Percentiles rank a stretch among this genome's conserved stretches.
phyloP scores from a whole-genome alignment of 2,329 filamentous ascomycete genomes.

The Colletotrichum tabaci region DNA sequence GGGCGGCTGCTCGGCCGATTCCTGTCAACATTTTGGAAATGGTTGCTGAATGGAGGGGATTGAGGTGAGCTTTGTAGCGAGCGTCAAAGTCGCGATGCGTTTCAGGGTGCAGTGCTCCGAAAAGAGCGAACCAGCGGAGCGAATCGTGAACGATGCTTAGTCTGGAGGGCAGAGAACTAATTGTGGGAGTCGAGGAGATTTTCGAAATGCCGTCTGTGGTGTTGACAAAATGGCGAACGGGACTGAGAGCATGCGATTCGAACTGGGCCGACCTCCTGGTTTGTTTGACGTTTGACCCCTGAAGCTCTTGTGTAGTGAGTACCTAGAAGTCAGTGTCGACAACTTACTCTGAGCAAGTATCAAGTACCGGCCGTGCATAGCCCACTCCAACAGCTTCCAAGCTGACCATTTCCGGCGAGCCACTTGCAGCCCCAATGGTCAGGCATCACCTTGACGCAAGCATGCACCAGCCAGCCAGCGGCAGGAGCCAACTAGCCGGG shows the following conservation, averaged over 20 bases:
- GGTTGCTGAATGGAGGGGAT: not conserved
- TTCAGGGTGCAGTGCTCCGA: not conserved
- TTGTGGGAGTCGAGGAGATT: slow-evolving; percentile 9
- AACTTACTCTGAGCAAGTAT: not conserved
- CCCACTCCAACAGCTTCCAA: slow-evolving; percentile 21
- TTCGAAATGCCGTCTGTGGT: slow-evolving; percentile 35
- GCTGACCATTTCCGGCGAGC: slow-evolving; percentile 36
- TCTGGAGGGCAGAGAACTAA: slow-evolving; percentile 1
- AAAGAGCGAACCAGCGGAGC: not conserved
- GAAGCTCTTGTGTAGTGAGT: slow-evolving; percentile 22
- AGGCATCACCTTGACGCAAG: slow-evolving; percentile 38
- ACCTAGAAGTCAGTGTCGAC: not conserved
- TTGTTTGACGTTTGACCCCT: slow-evolving; percentile 34
- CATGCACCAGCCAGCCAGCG: not conserved
- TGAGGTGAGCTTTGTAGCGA: slow-evolving; percentile 15
- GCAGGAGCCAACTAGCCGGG: slow-evolving; percentile 14
- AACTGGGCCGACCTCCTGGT: slow-evolving; percentile 33
- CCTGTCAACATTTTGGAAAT: slow-evolving; percentile 58
- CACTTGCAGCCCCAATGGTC: slow-evolving; percentile 36
- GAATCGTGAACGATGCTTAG: slow-evolving; percentile 16
- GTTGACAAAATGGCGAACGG: slow-evolving; percentile 30
- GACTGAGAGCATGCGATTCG: slow-evolving; percentile 30
- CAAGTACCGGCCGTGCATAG: not conserved
- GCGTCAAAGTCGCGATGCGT: not conserved
- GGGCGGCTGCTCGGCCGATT: slow-evolving; percentile 56